Conservation (phyloP, 2,329 filamentous ascomycete genomes). For the Claviceps arundinis region DNA sequence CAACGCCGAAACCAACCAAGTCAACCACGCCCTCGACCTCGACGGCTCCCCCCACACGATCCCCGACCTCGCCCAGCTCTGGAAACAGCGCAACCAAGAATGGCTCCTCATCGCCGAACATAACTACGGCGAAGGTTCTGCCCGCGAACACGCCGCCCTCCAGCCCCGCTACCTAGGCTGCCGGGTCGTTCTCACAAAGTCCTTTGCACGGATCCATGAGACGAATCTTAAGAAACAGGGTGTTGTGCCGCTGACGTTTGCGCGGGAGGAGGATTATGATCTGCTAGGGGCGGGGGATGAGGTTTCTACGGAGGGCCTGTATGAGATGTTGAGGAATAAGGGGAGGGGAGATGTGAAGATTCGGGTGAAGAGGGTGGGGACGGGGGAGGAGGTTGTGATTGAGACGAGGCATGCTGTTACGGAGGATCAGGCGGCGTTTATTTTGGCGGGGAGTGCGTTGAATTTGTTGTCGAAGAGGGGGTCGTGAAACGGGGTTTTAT, state of each 20-base stretch:
- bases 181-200: slow-evolving; percentile 71
- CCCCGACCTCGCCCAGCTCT: slow-evolving; percentile 72
- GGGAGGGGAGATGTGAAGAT: slow-evolving; percentile 68
- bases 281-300: slow-evolving; percentile 69
- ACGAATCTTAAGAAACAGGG: slow-evolving; percentile 97
- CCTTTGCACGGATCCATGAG: slow-evolving; percentile 86
- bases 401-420: slow-evolving; percentile 79
- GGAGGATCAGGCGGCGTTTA: slow-evolving; percentile 81
- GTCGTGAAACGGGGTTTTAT: slow-evolving; percentile 2
- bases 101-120: slow-evolving; percentile 97
- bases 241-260: slow-evolving; percentile 86
- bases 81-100: slow-evolving; percentile 60
- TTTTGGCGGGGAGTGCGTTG: slow-evolving; percentile 84
- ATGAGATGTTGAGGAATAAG: slow-evolving; percentile 64
- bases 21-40: slow-evolving; percentile 82
- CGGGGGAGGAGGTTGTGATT: slow-evolving; percentile 54
- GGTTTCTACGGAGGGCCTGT: slow-evolving; percentile 69
- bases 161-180: slow-evolving; percentile 86
- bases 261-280: slow-evolving; percentile 78
- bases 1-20: slow-evolving; percentile 84
- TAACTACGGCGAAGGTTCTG: slow-evolving; percentile 90
- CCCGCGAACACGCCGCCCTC: slow-evolving; percentile 77
- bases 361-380: slow-evolving; percentile 42
- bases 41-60: slow-evolving; percentile 65
- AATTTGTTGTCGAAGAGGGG: slow-evolving; percentile 65